Conservation (phyloP, 2,329 filamentous ascomycete genomes). For the Alternaria metachromatica region DNA sequence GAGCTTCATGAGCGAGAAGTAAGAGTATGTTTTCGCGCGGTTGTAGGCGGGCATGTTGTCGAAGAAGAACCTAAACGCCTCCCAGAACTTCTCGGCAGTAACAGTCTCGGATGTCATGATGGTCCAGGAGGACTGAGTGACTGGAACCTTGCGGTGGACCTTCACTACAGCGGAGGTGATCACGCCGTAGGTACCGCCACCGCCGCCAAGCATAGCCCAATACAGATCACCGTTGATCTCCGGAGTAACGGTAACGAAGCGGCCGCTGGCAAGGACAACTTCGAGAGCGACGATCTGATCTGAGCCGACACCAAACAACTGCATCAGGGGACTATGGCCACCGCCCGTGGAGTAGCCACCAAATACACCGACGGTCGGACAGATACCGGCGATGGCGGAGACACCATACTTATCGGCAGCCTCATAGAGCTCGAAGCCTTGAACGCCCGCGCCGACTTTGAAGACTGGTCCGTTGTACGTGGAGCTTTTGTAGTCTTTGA, state of each 20-base stretch:
- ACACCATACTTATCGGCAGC: conserved; percentile 42
- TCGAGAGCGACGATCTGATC: conserved; percentile 49
- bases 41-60: conserved; percentile 34
- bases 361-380: conserved; percentile 60
- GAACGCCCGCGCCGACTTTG: conserved; percentile 42
- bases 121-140: conserved; percentile 42
- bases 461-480: conserved; percentile 39
- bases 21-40: conserved; percentile 37
- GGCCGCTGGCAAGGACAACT: conserved; percentile 36
- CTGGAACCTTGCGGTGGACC: conserved; percentile 40
- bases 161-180: conserved; percentile 43
- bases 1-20: conserved; percentile 32
- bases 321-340: conserved; percentile 61
- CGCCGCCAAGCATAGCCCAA: conserved; percentile 48
- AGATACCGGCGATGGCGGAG: conserved; percentile 41
- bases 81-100: conserved; percentile 40
- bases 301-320: conserved; percentile 50
- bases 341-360: conserved; percentile 54
- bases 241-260: conserved; percentile 33
- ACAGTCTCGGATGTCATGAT: conserved; percentile 36
- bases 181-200: conserved; percentile 46
- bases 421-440: conserved; percentile 37
- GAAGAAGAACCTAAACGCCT: conserved; percentile 30
- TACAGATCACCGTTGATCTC: conserved; percentile 48
- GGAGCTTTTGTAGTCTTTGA: conserved; percentile 32